Conservation (phyloP, 176 grass and related monocot species). For the Avena eriantha region DNA sequence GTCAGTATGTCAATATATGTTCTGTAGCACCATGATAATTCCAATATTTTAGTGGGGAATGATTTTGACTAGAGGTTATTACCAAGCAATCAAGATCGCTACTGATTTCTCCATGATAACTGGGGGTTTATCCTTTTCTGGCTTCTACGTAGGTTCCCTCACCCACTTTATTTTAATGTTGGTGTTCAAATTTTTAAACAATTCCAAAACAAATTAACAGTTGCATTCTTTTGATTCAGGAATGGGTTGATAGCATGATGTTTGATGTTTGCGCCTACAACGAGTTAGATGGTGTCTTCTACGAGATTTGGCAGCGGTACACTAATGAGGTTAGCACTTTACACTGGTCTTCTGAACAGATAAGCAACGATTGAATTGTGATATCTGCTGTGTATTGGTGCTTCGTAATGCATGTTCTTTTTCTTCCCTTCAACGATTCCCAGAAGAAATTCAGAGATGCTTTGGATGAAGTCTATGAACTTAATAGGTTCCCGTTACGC, state of each 20-base stretch:
- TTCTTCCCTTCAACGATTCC: too few species aligned
- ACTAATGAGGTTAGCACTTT: neutral
- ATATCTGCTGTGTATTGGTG: too few species aligned
- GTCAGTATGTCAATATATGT: neutral
- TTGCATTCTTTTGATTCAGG: neutral
- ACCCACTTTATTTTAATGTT: too few species aligned
- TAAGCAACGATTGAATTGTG: too few species aligned
- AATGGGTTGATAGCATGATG: neutral
- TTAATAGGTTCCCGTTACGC: neutral
- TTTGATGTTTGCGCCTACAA: neutral
- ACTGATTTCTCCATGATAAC: neutral
- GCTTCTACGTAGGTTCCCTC: neutral
- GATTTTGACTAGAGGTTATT: neutral
- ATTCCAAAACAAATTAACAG: too few species aligned
- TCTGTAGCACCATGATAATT: neutral
- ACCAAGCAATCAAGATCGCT: neutral
- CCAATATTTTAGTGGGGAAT: neutral
- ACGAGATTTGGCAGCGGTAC: neutral
- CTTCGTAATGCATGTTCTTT: too few species aligned
- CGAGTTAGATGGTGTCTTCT: neutral
- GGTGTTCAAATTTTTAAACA: too few species aligned
- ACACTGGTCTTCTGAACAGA: too few species aligned
- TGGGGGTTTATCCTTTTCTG: neutral
- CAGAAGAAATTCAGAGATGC: constrained; percentile 10
- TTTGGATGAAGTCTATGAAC: neutral